These are phyloP conservation scores for Buddleja alternifolia DNA, from an alignment of 257 asterid genomes.

Conservation along the genomic window DNA sequence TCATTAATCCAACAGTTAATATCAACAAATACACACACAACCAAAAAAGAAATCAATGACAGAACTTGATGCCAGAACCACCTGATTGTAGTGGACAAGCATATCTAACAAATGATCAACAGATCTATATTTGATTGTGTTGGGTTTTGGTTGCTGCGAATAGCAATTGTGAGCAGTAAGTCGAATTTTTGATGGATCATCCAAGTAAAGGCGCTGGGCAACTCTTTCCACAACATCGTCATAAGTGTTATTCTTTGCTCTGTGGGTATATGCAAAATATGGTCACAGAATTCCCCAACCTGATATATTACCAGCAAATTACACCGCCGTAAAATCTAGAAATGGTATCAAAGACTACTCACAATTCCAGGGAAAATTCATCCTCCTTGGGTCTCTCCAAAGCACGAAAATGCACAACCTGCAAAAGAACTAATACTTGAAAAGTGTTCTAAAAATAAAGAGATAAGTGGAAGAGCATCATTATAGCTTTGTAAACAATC, in stretches of 20 bases:
- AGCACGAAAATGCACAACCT: conserved; percentile 81
- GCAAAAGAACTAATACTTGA: conserved; percentile 38
- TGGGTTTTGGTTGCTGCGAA: conserved; percentile 92
- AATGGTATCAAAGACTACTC: conserved; percentile 32
- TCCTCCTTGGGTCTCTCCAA: conserved; percentile 90
- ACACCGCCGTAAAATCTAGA: conserved; percentile 21
- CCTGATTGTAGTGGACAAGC: conserved; percentile 95
- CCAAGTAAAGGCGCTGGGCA: conserved; percentile 72
- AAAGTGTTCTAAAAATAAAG: background rate
- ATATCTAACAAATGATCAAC: conserved; percentile 77
- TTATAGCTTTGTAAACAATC: background rate
- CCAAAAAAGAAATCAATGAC: background rate
- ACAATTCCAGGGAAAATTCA: conserved; percentile 80
- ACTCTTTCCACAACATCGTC: conserved; percentile 83
- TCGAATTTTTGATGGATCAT: conserved; percentile 81
- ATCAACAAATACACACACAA: conserved; percentile 16
- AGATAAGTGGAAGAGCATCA: background rate
- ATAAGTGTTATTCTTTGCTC: conserved; percentile 78
- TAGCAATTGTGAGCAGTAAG: conserved; percentile 91
- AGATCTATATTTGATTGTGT: conserved; percentile 71
- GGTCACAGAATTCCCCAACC: conserved; percentile 12
- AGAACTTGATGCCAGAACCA: conserved; percentile 25
- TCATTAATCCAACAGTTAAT: no score
- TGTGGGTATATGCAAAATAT: conserved; percentile 38
- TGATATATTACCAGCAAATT: conserved; percentile 18